Base-by-base conservation (phyloP, 1,139 yeast species). In the Hanseniaspora gamundiae region DNA sequence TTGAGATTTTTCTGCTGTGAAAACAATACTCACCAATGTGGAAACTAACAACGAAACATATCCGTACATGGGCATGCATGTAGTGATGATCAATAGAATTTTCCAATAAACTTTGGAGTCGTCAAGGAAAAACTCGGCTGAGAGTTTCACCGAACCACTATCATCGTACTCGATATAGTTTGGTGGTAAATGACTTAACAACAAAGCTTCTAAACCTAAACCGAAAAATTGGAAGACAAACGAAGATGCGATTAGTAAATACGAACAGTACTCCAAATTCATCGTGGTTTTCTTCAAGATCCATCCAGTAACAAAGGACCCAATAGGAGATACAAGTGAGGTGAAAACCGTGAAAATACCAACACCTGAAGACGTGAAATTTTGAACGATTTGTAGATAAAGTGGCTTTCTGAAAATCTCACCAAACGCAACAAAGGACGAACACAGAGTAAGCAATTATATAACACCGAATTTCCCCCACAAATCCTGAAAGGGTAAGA, bases 301-400 rank as follows among this genome's bases (percentile, higher is more conserved):
- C 49, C 58, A 55, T 0, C 87, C 87, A 2, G 84, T 74, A 8
- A 69, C 60, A n/a, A 80, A 59, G 0, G 86, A 77, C 0, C 86
- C 85, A 16, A 66, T 45, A 0, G 86, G 73, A 2, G 72, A 68
- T 1, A 71, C 57, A 14, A 67, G 46, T 2, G 52, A 75, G 67
- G 60, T 75, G 56, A 61, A 75, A 65, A 61, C 68, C 60, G 51
- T 73, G 66, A 49, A 76, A 49, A 52, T 56, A n/a, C 83, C 83
- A 39, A 73, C 71, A 41, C 64, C 63, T 1, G 78, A 69, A 2
- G 78, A 71, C 9, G 71, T 52, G 14, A 74, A 60, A 35, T 67
- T 67, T 58, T 76, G 69, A 0, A 76, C 74, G 3, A 78, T 54
- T 40, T 75, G 72, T 43, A 70, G 65, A 52, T 69, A 77, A 4